A percentile compares a stretch with the other conserved stretches of the same genome.
Evolutionary conservation across 2,329 filamentous ascomycete species (phyloP).

Genomic region (Pseudogymnoascus sp.): DNA sequence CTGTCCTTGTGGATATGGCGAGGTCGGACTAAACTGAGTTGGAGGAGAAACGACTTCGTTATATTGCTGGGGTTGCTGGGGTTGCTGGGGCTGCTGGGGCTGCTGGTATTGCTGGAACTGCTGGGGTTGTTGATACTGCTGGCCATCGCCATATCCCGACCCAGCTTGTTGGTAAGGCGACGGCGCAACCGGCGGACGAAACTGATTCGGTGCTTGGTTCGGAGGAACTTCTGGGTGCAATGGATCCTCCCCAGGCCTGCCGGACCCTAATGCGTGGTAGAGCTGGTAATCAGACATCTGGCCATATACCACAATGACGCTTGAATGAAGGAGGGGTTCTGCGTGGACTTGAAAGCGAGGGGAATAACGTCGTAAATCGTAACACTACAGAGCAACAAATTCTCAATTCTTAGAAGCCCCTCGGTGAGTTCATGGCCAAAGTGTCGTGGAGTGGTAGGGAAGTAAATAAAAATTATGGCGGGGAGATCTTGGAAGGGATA

Average conservation of each 20-base stretch:
- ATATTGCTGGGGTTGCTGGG: conserved; percentile 26
- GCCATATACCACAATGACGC: conserved; percentile 11
- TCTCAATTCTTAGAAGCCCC: conserved; percentile 1
- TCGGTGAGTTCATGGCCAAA: background rate
- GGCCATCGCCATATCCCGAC: conserved; percentile 16
- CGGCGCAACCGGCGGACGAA: conserved; percentile 48
- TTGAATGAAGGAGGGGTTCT: background rate
- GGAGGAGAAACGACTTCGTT: conserved; percentile 2
- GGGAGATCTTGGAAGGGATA: conserved; percentile 8
- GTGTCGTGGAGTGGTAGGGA: background rate
- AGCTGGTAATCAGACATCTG: conserved; percentile 50
- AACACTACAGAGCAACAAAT: background rate
- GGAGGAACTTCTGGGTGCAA: conserved; percentile 45
- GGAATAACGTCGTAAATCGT: conserved; percentile 4
- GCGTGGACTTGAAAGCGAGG: background rate
- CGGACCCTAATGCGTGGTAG: conserved; percentile 52
- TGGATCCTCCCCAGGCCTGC: conserved; percentile 48
- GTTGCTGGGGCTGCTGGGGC: conserved; percentile 22
- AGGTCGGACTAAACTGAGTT: conserved; percentile 2
- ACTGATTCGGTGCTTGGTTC: conserved; percentile 48
- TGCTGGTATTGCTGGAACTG: conserved; percentile 16
- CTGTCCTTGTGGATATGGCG: conserved; percentile 26
- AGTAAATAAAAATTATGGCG: conserved; percentile 3
- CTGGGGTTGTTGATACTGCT: conserved; percentile 12
- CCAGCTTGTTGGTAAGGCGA: conserved; percentile 40